Evolutionary conservation across 2,329 filamentous ascomycete genomes (phyloP).

Genomic region (Colletotrichum sp.): DNA sequence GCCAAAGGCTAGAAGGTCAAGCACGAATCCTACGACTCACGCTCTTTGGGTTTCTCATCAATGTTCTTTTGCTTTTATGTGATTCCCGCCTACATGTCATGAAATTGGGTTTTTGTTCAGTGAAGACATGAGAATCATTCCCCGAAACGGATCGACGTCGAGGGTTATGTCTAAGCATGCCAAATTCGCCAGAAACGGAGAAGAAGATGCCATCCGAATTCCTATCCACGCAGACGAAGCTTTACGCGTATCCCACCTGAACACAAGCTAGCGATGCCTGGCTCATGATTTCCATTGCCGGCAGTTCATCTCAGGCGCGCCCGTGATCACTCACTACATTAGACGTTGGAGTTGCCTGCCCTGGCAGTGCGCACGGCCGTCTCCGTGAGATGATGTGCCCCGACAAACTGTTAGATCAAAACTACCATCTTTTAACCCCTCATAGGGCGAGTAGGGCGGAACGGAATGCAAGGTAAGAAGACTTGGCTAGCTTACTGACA

Average conservation of each 20-base stretch:
- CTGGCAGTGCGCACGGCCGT: not conserved
- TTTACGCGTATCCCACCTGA: not conserved
- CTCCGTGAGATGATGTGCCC: not conserved
- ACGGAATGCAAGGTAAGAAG: not conserved
- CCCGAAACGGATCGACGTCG: not conserved
- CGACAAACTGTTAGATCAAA: accelerated
- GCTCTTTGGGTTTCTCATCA: not conserved
- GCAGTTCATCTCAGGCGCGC: not conserved
- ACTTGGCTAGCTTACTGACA: accelerated
- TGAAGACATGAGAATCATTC: not conserved
- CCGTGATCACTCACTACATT: not conserved
- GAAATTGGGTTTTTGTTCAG: not conserved
- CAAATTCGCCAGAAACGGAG: not conserved
- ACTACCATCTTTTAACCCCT: accelerated
- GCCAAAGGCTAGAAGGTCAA: not conserved
- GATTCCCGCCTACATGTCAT: accelerated
- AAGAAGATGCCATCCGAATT: not conserved
- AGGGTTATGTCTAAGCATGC: accelerated
- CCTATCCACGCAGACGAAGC: not conserved
- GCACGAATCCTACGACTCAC: not conserved
- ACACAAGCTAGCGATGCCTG: not conserved
- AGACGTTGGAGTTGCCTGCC: not conserved
- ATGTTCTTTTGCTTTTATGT: not conserved
- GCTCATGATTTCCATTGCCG: not conserved
- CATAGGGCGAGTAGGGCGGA: not conserved